Conservation (phyloP, 768 basidiomycete genomes). For the Tylopilus subfusipes region DNA sequence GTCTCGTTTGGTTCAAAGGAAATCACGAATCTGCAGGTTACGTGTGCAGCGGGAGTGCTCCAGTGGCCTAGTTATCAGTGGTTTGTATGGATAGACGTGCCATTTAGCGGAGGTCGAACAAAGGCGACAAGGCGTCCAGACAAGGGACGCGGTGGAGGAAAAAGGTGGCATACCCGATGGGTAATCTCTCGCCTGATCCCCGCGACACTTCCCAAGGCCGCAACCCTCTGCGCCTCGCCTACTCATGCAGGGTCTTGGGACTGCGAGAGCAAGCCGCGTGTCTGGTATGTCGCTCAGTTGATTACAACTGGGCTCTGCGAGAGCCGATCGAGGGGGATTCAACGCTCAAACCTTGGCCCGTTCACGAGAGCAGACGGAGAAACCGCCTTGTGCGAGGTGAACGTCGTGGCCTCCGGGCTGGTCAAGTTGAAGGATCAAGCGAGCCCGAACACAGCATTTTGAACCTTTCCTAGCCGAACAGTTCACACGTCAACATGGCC, state of each 20-base stretch:
- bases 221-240: slow-evolving; percentile 18
- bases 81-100: not conserved
- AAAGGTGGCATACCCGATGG: not conserved
- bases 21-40: not conserved
- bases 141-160: slow-evolving; percentile 16
- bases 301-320: slow-evolving; percentile 59
- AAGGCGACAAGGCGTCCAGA: slow-evolving; percentile 11
- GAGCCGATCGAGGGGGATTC: slow-evolving; percentile 59
- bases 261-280: slow-evolving; percentile 37
- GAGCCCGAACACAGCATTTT: not conserved
- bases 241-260: slow-evolving; percentile 40
- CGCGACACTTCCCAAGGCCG: slow-evolving; percentile 53
- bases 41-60: not conserved
- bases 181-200: slow-evolving; percentile 43
- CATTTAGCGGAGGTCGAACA: not conserved
- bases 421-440: slow-evolving; percentile 1
- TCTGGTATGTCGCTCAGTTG: slow-evolving; percentile 66
- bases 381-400: slow-evolving; percentile 51
- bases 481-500: not conserved
- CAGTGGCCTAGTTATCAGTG: not conserved
- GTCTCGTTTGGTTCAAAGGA: not conserved
- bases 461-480: not conserved
- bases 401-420: slow-evolving; percentile 67
- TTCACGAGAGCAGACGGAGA: slow-evolving; percentile 46
- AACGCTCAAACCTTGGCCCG: slow-evolving; percentile 82